Conservation (phyloP, 106 monocot genomes). For the Iris macrosiphon region DNA sequence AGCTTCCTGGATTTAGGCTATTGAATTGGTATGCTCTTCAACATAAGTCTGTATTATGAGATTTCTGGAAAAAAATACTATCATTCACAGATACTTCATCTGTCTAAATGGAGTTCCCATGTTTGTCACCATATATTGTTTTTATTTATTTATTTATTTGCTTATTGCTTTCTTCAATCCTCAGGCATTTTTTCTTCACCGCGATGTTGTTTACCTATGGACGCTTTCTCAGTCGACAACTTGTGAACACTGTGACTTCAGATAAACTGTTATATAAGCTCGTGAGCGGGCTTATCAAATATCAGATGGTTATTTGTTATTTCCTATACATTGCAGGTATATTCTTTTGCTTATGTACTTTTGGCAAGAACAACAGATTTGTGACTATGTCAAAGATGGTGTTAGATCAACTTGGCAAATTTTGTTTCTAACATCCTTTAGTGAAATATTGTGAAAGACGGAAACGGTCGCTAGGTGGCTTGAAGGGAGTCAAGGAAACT, state of each 20-base stretch:
- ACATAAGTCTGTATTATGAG: not conserved
- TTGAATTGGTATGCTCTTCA: constrained; percentile 69
- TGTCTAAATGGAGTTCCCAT: no score
- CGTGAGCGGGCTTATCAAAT: constrained; percentile 85
- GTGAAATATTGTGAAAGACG: no score
- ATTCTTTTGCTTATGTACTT: constrained; percentile 85
- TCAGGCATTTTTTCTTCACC: constrained; percentile 69
- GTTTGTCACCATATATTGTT: no score
- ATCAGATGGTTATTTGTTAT: constrained; percentile 98
- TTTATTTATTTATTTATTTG: no score
- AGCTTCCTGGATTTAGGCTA: constrained; percentile 86
- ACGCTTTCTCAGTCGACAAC: constrained; percentile 84
- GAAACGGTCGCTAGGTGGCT: no score
- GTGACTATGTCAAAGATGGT: no score
- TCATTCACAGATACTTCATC: no score
- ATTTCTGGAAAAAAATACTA: not conserved
- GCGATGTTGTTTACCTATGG: constrained; percentile 89
- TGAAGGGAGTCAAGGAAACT: no score
- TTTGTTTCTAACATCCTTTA: no score
- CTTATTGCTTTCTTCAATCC: constrained; percentile 10
- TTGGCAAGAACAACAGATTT: no score
- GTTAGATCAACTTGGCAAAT: no score
- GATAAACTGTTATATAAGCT: constrained; percentile 84
- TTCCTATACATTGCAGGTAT: constrained; percentile 91
- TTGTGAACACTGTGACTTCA: constrained; percentile 89